A percentile compares a stretch with the other conserved stretches of the same genome.
phyloP scores from a whole-genome alignment of 208 protist genomes.

The Vickermania spadyakhi region DNA sequence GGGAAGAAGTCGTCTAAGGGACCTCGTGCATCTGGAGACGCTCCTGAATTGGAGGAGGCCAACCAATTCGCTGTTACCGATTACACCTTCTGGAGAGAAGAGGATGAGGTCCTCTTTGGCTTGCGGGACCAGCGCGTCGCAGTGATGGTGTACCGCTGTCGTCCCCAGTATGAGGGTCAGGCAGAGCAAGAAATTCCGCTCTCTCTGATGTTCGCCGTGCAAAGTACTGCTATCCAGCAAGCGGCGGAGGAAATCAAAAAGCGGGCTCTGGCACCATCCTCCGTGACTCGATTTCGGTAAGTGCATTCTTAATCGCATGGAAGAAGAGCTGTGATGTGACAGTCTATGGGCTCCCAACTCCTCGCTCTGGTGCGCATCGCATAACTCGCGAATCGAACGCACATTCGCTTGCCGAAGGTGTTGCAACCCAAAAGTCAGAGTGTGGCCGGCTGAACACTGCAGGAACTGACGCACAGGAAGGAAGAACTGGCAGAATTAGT shows the following conservation, averaged over 20 bases:
- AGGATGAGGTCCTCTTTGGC: constrained; percentile 66
- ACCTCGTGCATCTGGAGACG: no score
- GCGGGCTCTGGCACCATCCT: constrained; percentile 25
- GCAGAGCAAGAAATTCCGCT: constrained; percentile 74
- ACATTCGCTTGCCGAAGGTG: no score
- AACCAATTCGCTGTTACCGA: constrained; percentile 35
- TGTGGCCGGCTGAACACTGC: no score
- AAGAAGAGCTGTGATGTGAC: no score
- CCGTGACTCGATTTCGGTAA: neutral
- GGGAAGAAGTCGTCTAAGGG: no score
- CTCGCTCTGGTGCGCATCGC: no score
- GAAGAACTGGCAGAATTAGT: no score
- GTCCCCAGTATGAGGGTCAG: constrained; percentile 78
- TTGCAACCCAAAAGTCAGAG: no score
- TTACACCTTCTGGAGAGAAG: constrained; percentile 86
- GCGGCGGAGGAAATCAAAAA: constrained; percentile 67
- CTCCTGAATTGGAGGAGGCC: neutral
- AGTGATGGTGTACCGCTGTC: constrained; percentile 65
- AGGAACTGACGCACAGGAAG: no score
- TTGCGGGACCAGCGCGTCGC: constrained; percentile 80
- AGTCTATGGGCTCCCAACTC: no score
- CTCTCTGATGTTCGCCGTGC: constrained; percentile 68
- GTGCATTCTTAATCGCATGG: no score
- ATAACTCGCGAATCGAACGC: no score
- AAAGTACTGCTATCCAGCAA: constrained; percentile 47